Base-by-base conservation (phyloP, 495 filamentous ascomycete species). In the Recurvomyces mirabilis region DNA sequence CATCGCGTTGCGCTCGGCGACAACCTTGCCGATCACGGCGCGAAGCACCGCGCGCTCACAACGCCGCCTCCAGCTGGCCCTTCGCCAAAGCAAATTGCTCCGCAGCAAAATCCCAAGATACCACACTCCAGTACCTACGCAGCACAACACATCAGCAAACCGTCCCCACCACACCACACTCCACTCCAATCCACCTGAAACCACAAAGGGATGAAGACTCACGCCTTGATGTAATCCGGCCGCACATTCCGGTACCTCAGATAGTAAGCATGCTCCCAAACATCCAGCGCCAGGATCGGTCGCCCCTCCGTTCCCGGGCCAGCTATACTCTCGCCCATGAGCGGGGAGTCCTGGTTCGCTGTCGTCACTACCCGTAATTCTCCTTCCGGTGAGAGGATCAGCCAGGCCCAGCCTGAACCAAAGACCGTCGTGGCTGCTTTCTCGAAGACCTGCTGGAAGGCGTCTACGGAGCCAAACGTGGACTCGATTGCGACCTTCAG, bases 241-340 rank as follows among this genome's bases (percentile, higher is more conserved):
- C 49, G 36, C 22, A 22, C 11, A 41, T 66, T 66, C 19, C 55
- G 46, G 40, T 66, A 66, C 59, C 62, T 59, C 18, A 66, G 43
- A 50, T 66, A 66, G 39, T 66, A 66, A 0, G 63, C 63, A 54
- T 66, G 63, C 55, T 66, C 63, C 63, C 63, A 66, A 46, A 65
- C 64, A 41, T 66, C 63, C 3, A 66, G 41, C 2, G 60, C 63
- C 29, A 66, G 51, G 34, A 66, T 54, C 3, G 63, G 63, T 9
- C 57, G 54, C 13, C 60, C 51, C 7, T 52, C 52, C 3, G 56
- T 52, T 19, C 58, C 59, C 4, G 58, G 53, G 18, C 58, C 61
- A 2, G 58, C 55, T 12, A 59, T 40, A 12, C 36, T 19, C 20
- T 45, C 46, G 14, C 40, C 45, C 45, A 53, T 49, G 4, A 53